Base-by-base conservation (phyloP, 306 rosid genomes). In the Vigna unguiculata region DNA sequence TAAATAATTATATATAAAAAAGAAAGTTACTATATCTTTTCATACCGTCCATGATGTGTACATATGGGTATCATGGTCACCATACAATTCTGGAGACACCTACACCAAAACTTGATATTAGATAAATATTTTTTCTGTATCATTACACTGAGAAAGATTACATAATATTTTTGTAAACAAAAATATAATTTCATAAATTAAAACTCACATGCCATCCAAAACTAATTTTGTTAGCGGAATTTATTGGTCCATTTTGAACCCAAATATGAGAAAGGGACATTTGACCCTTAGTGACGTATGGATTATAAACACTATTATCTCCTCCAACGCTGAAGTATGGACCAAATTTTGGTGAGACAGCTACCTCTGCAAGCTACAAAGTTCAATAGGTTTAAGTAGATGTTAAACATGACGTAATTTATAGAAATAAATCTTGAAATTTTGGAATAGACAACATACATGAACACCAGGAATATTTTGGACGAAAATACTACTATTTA, bases 171-270 rank as follows among this genome's bases (percentile, higher is more conserved):
- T 1, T 14, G 0, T 47, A 2, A 15, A 14, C 0, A 14, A 47
- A 7, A 13, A 14, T 47, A 21, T 62, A 14, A 32, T 8, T 49
- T 0, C 1, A 38, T 4, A 20, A 28, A 58, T 15, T 46, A 20
- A 58, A 45, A 78, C 78, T 79, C 30, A 72, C 83, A 16, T 65
- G 83, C 76, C 76, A 78, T 55, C 81, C 75, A 0, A 3, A 1
- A 0, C 4, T 0, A 1, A 77, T 55, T 54, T 15, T 25, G 34
- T 66, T 61, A 7, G 1, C 19, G 6, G 0, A 0, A 22, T 20
- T 30, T 16, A 4, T 24, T 0, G 2, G 16, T 14, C 78, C 78
- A 22, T 41, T 73, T 32, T 60, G 58, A 43, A 59, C 78, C 59
- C 64, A 78, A 6, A 74, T 0, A 28, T 28, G 22, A 17, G 57